phyloP scores from a whole-genome alignment of 176 grass and related monocot species.

The Oryza officinalis region DNA sequence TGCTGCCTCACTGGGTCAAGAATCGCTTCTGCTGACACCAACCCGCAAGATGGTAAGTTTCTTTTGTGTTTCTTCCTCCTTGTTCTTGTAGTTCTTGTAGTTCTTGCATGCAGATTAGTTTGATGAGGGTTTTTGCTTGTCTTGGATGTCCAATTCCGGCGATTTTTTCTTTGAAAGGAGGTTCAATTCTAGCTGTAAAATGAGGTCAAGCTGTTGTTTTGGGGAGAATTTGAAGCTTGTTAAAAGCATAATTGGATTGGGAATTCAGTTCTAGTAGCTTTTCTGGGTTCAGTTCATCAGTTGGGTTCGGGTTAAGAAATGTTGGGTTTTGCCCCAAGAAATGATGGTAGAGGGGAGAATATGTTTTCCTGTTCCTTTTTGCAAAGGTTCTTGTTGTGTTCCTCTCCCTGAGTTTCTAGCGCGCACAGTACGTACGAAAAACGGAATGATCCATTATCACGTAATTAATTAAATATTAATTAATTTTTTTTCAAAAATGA shows the following conservation, averaged over 20 bases:
- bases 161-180: not conserved
- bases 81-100: constrained; percentile 17
- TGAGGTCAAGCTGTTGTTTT: not conserved
- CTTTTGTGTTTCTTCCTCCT: not conserved
- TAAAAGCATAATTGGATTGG: not conserved
- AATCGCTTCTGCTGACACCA: constrained; percentile 34
- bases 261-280: not conserved
- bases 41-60: constrained; percentile 44
- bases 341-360: not conserved
- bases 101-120: not conserved
- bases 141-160: not conserved
- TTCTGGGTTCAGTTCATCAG: not conserved
- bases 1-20: not conserved
- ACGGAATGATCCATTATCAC: too few species aligned
- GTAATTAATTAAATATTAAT: too few species aligned
- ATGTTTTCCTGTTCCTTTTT: not conserved
- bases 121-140: not conserved
- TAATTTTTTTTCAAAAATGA: too few species aligned
- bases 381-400: not conserved
- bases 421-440: too few species aligned
- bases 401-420: too few species aligned
- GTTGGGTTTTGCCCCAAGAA: not conserved
- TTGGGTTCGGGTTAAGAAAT: not conserved
- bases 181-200: not conserved
- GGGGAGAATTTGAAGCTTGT: not conserved